These are phyloP conservation scores for Amylocystis lapponica DNA, from an alignment of 768 basidiomycete species.

Conservation along the genomic window DNA sequence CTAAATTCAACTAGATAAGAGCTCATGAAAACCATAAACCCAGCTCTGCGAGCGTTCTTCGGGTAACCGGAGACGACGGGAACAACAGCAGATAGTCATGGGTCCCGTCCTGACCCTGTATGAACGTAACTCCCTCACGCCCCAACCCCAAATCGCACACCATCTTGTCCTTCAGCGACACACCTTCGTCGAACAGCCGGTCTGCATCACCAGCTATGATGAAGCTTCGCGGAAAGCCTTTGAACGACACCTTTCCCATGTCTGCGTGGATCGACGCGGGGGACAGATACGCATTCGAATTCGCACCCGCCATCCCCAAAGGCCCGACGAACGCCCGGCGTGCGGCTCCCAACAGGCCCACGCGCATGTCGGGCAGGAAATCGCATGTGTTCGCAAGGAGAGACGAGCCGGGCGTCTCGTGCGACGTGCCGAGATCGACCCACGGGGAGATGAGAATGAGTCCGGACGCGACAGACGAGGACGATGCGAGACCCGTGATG, in stretches of 20 bases:
- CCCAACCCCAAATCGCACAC: conserved; percentile 20
- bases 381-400: conserved; percentile 20
- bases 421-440: conserved; percentile 41
- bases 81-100: too few relatives aligned
- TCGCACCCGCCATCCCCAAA: conserved; percentile 2
- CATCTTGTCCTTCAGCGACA: conserved; percentile 18
- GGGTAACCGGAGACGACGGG: too few relatives aligned
- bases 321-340: conserved; percentile 2
- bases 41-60: too few relatives aligned
- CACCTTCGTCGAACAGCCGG: conserved; percentile 39
- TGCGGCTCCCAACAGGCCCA: background rate
- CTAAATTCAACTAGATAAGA: too few relatives aligned
- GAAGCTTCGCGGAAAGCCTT: conserved; percentile 55
- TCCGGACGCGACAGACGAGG: too few relatives aligned
- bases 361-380: conserved; percentile 4
- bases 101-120: too few relatives aligned
- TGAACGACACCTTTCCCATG: conserved; percentile 30
- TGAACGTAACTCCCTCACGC: too few relatives aligned
- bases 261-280: conserved; percentile 3
- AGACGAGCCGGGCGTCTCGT: conserved; percentile 29
- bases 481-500: too few relatives aligned
- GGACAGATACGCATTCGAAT: conserved; percentile 3
- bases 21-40: too few relatives aligned
- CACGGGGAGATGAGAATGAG: conserved; percentile 54
- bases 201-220: conserved; percentile 54